Evolutionary conservation across 177 flowering plant species (phyloP), one percentile per base, ranked within the genome.

Genomic region (Vitis hybrid): DNA sequence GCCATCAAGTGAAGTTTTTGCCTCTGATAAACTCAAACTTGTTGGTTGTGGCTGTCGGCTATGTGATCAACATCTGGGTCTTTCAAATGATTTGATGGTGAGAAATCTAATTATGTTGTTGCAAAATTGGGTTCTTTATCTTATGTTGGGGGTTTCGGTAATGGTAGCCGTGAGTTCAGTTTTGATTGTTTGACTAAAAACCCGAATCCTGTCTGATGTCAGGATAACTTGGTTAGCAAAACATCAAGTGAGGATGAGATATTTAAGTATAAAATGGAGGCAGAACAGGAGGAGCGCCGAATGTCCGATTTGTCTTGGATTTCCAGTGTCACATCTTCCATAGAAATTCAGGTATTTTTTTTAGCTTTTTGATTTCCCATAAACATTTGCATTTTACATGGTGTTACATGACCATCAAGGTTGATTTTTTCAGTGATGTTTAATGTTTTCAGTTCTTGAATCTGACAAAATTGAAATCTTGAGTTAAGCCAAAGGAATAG

Each of bases 261-360:
- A 73, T 68, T 81, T 22, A 82, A 82, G 61, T 76, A 59, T 61
- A 82, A 85, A 76, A 60, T 69, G 77, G 81, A 57, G 22, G 81
- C 68, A 44, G 92, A 84, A 78, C 98, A 75, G 80, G 99, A 95
- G 82, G 99, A 95, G 75, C 90, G 96, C 3, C 90, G 98, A 22
- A 89, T 93, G 94, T 95, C 99, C 71, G 92, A 85, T 75, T 82
- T 93, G 71, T 95, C 99, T 67, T 93, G 93, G 98, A 89, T 86
- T 76, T 87, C 95, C 1, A 91, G 94, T 81, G 82, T 84, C 59
- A 79, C 91, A 51, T 91, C 97, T 67, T 56, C 85, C 24, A 81
- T 83, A 47, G 98, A 95, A 58, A 75, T 82, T 54, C 95, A 90
- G 90, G 97, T 91, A 70, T 44, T n/a, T 13, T 14, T 10, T 13